Evolutionary conservation across 768 basidiomycete genomes (phyloP).

Genomic region (Mycena metata): DNA sequence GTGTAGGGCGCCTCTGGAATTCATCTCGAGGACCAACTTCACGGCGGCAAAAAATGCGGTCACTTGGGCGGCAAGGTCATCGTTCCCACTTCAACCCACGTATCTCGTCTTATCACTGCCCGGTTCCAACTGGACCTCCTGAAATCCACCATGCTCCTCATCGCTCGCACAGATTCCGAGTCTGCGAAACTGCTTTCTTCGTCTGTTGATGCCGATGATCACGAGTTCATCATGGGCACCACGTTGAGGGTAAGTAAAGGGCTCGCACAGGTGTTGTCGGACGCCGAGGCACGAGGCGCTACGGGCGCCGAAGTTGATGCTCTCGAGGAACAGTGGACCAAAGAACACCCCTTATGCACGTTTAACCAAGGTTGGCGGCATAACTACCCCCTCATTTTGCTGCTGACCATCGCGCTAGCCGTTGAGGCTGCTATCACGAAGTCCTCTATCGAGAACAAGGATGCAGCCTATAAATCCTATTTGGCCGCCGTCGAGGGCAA

Average conservation of each 20-base stretch:
- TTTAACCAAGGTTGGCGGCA: conserved; percentile 79
- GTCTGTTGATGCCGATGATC: conserved; percentile 86
- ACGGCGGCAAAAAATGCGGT: conserved; percentile 96
- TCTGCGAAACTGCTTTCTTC: conserved; percentile 87
- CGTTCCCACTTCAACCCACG: conserved; percentile 89
- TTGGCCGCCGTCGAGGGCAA: conserved; percentile 69
- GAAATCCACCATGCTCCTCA: conserved; percentile 88
- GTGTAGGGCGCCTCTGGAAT: conserved; percentile 86
- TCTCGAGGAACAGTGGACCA: conserved; percentile 84
- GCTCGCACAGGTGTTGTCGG: conserved; percentile 78
- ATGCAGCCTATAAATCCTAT: conserved; percentile 70
- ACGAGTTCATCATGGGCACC: conserved; percentile 81
- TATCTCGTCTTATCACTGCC: conserved; percentile 86
- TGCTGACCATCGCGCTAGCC: conserved; percentile 52
- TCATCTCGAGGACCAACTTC: conserved; percentile 94
- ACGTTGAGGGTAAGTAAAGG: conserved; percentile 60
- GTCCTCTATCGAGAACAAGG: conserved; percentile 67
- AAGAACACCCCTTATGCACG: conserved; percentile 76
- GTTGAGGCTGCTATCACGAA: conserved; percentile 69
- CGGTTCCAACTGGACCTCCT: conserved; percentile 94
- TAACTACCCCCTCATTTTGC: too few relatives aligned
- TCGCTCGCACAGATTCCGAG: conserved; percentile 94
- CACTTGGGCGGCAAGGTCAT: conserved; percentile 94
- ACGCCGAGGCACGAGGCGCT: conserved; percentile 74
- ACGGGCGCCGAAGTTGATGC: conserved; percentile 77